Percentiles rank a stretch among this genome's conserved stretches.
phyloP scores from a whole-genome alignment of 331 rosid genomes.

The Quercus tomentella region DNA sequence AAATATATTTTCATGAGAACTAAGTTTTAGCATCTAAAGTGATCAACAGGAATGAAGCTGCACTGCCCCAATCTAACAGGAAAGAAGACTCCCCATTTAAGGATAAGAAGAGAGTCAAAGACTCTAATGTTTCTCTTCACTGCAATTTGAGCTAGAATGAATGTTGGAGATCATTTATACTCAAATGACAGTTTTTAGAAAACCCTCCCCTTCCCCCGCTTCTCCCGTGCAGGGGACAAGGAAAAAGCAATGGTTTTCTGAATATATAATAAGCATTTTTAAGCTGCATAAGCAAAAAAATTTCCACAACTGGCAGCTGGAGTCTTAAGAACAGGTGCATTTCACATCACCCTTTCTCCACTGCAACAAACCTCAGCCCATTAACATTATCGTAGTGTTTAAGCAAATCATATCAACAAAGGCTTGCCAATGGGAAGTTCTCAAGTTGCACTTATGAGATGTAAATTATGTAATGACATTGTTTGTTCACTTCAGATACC shows the following conservation, averaged over 20 bases:
- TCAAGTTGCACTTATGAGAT: neutral
- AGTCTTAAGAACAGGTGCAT: neutral
- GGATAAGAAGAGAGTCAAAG: neutral
- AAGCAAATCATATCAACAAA: neutral
- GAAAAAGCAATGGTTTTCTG: neutral
- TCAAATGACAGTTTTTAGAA: neutral
- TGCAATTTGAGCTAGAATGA: neutral
- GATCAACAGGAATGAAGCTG: neutral
- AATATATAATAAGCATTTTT: neutral
- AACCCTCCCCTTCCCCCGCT: no score
- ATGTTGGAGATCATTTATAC: neutral
- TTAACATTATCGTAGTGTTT: neutral
- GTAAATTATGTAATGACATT: neutral
- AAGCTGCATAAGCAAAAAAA: neutral
- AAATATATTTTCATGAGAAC: neutral
- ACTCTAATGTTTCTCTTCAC: neutral
- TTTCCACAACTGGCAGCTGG: neutral
- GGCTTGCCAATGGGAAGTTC: neutral
- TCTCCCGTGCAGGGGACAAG: neutral
- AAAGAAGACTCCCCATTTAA: neutral
- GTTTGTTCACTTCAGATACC: neutral
- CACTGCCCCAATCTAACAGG: neutral
- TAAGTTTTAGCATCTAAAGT: neutral
- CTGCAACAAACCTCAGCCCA: neutral
- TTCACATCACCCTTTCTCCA: neutral